Conservation (phyloP, 1,139 yeast species). For the Taphrina sp. region DNA sequence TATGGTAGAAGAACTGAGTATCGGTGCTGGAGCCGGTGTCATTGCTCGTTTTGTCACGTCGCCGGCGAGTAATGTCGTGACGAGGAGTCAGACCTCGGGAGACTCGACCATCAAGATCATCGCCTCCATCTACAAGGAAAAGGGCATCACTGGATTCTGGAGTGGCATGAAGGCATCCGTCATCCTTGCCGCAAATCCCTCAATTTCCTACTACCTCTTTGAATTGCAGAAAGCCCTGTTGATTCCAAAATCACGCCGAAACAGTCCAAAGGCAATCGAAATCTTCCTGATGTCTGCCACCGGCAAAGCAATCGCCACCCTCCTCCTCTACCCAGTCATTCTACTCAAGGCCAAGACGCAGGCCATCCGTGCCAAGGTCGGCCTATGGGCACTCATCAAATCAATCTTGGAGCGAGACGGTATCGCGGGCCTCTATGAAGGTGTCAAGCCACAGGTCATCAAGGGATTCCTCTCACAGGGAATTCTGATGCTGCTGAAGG, state of each 20-base stretch:
- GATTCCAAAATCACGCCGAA: constrained; percentile 23
- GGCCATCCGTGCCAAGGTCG: constrained; percentile 43
- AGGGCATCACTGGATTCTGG: constrained; percentile 76
- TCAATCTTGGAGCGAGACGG: constrained; percentile 24
- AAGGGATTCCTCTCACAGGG: constrained; percentile 32
- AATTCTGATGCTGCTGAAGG: constrained; percentile 31
- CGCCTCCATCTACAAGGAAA: constrained; percentile 58
- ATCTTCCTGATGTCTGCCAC: constrained; percentile 72
- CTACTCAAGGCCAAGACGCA: constrained; percentile 81
- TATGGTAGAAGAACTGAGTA: constrained; percentile 65
- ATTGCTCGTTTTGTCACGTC: constrained; percentile 77
- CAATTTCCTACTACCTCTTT: constrained; percentile 81
- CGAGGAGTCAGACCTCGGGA: constrained; percentile 69
- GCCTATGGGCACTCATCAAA: constrained; percentile 15
- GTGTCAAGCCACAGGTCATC: constrained; percentile 27
- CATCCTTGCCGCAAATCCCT: constrained; percentile 76
- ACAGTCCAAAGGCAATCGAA: constrained; percentile 48
- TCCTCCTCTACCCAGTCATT: constrained; percentile 79
- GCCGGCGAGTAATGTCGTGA: constrained; percentile 81
- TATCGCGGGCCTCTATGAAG: constrained; percentile 26
- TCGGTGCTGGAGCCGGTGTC: constrained; percentile 85
- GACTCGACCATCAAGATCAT: constrained; percentile 48
- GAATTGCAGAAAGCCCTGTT: constrained; percentile 53
- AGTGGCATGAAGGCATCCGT: constrained; percentile 78
- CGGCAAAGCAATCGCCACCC: constrained; percentile 76